These are phyloP conservation scores for Setomelanomma holmii DNA, from an alignment of 2,329 filamentous ascomycete species.

Conservation along the genomic window DNA sequence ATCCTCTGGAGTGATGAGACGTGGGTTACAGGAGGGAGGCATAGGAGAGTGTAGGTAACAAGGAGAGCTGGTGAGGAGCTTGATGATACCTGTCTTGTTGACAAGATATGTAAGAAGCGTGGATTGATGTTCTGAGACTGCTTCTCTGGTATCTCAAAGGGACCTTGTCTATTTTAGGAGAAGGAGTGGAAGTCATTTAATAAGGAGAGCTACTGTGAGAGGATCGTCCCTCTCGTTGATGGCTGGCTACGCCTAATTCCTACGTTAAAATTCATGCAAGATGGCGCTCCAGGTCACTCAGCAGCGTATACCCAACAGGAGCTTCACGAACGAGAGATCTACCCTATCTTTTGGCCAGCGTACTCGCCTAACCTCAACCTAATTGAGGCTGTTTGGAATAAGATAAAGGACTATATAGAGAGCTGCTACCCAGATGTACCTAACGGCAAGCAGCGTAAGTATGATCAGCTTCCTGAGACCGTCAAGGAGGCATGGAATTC, in stretches of 20 bases:
- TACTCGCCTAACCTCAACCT: conserved; percentile 12
- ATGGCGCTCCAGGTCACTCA: background rate
- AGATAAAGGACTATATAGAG: conserved; percentile 14
- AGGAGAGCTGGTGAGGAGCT: conserved; percentile 16
- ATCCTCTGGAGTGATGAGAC: conserved; percentile 4
- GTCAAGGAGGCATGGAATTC: background rate
- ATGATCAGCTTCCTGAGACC: conserved; percentile 2
- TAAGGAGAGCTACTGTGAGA: conserved; percentile 22
- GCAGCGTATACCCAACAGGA: conserved; percentile 1
- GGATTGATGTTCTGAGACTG: conserved; percentile 43
- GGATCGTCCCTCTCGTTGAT: conserved; percentile 13
- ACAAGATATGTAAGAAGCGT: conserved; percentile 11
- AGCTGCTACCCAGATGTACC: conserved; percentile 4
- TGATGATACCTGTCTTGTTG: conserved; percentile 8
- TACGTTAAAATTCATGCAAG: background rate
- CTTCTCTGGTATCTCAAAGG: conserved; percentile 31
- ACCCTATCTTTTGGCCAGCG: conserved; percentile 7
- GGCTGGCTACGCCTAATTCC: conserved; percentile 1
- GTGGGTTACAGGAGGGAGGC: conserved; percentile 6
- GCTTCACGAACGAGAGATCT: background rate
- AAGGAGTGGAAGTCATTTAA: conserved; percentile 41
- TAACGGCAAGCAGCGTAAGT: conserved; percentile 4
- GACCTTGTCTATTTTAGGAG: conserved; percentile 38
- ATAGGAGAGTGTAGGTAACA: conserved; percentile 3
- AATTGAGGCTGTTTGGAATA: conserved; percentile 12